These are phyloP conservation scores for Sarocladium brachiariae DNA, from an alignment of 2,329 filamentous ascomycete genomes.

Conservation along the genomic window DNA sequence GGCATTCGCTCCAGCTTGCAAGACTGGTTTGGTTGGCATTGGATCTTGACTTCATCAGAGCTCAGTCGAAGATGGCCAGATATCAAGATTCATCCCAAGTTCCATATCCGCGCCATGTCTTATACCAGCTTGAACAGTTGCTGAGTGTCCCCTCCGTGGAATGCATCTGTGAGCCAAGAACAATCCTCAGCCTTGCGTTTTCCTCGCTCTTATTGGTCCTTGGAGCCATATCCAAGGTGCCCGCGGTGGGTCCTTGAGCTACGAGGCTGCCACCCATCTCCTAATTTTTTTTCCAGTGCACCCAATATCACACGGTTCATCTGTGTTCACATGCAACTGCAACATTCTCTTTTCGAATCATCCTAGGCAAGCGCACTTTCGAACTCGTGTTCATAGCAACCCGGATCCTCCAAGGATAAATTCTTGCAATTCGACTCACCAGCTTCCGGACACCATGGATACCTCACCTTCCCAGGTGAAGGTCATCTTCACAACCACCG, in stretches of 20 bases:
- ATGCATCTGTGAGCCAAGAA: not conserved
- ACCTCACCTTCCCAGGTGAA: conserved; percentile 49
- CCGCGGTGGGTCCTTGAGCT: conserved; percentile 2
- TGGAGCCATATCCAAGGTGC: not conserved
- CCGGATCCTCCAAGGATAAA: not conserved
- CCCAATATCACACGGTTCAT: not conserved
- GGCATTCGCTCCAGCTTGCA: no score
- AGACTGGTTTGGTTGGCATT: no score
- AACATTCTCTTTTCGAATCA: not conserved
- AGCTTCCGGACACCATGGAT: conserved; percentile 25
- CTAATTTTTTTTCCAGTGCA: not conserved
- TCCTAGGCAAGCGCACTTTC: not conserved
- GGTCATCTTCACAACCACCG: conserved; percentile 60
- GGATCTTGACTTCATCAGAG: no score
- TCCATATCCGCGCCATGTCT: no score
- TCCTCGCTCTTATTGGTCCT: not conserved
- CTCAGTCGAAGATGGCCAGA: no score
- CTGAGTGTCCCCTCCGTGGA: not conserved
- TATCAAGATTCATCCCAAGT: no score
- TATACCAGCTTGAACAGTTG: not conserved
- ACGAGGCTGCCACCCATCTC: not conserved
- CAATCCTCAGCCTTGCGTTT: not conserved
- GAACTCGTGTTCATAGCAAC: not conserved
- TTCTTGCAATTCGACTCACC: not conserved
- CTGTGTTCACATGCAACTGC: not conserved